Conservation (phyloP, 257 asterid genomes). For the Solanum appendiculatum region DNA sequence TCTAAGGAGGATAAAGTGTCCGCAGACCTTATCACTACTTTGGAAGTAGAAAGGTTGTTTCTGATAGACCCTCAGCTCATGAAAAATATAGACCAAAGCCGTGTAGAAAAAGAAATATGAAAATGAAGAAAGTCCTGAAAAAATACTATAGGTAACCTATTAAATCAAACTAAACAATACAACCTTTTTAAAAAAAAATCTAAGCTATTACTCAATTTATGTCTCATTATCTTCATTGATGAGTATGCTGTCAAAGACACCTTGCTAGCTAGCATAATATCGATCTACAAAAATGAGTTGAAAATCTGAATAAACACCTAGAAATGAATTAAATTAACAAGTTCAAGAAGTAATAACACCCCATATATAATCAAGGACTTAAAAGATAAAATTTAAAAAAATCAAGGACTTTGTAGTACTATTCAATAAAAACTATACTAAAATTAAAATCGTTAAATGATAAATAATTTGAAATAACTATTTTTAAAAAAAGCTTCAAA, state of each 20-base stretch:
- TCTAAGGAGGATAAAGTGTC: too few relatives aligned
- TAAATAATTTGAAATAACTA: too few relatives aligned
- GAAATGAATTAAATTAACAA: neutral
- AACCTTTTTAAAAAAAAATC: neutral
- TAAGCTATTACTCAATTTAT: neutral
- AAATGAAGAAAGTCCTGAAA: neutral
- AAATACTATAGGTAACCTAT: neutral
- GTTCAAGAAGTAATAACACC: neutral
- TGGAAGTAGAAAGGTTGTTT: too few relatives aligned
- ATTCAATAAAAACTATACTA: neutral
- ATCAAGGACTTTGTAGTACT: too few relatives aligned
- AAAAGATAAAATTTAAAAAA: too few relatives aligned
- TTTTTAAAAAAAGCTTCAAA: too few relatives aligned
- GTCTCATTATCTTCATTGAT: neutral
- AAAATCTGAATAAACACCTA: neutral
- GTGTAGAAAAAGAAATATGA: neutral
- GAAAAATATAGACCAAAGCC: neutral
- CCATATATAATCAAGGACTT: too few relatives aligned
- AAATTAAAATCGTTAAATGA: too few relatives aligned
- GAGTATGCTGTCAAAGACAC: neutral
- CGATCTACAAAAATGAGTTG: neutral
- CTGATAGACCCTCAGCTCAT: neutral
- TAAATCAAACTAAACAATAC: neutral
- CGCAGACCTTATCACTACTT: too few relatives aligned
- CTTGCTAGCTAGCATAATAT: neutral